Base-by-base conservation (phyloP, 768 basidiomycete genomes). In the Suillus brevipes region DNA sequence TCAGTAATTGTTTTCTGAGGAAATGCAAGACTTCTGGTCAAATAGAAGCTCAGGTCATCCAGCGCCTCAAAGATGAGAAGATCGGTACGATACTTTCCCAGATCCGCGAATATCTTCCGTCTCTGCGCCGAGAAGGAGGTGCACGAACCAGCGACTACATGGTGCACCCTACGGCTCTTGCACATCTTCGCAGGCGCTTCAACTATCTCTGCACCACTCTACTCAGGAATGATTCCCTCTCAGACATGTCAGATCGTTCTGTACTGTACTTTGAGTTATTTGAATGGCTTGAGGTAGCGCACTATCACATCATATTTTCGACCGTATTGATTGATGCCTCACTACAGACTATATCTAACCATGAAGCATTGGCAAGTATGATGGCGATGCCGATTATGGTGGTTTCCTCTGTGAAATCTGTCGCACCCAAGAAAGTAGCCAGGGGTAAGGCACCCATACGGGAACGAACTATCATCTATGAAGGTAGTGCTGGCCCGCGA, bases 371-470 rank as follows among this genome's bases (percentile, higher is more conserved):
- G 47, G 94, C 94, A 18, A 93, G 91, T 66, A 95, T 96, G 91
- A 93, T 97, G 87, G 94, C 93, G 2, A 97, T 96, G 94, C 94
- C 95, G 7, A 94, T 93, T 73, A 95, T 95, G 94, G 87, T 88
- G n/a, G 85, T 87, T 23, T 81, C 84, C 6, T 89, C 89, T 23
- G 83, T 87, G 60, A 90, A 90, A 73, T 79, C 83, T 7, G 79
- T 87, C n/a, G 80, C 81, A 4, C 79, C 85, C n/a, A 88, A 85
- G 80, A 85, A 82, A 69, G 71, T 79, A 25, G 71, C 78, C 5
- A 81, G 77, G 60, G 76, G 79, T 56, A 81, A 79, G 66, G 77
- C 83, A 18, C 80, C 83, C 9, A 85, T 89, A 65, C 87, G 94
- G 37, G 94, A 95, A 74, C 88, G 93, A 37, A 89, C 86, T 2